Percentiles rank a stretch among this genome's conserved stretches.
These are phyloP conservation scores for Colletotrichum sidae DNA, from an alignment of 2,329 filamentous ascomycete species.

Conservation along the genomic window DNA sequence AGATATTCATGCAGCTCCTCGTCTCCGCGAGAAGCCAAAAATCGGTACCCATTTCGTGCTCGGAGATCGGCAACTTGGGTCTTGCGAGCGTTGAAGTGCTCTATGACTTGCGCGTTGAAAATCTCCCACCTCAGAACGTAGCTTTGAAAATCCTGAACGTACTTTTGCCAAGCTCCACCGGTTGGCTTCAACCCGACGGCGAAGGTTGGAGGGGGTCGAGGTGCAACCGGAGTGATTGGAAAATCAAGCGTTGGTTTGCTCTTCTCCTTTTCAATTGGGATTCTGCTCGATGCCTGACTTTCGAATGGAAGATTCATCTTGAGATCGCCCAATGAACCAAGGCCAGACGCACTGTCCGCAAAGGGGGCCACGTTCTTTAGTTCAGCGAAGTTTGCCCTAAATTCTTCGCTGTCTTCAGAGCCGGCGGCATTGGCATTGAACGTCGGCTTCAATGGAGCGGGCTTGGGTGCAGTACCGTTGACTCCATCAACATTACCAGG, in stretches of 20 bases:
- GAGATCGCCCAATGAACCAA: slow-evolving; percentile 67
- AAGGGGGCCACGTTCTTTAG: slow-evolving; percentile 69
- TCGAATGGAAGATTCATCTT: slow-evolving; percentile 68
- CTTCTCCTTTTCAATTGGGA: slow-evolving; percentile 50
- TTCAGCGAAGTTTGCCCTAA: slow-evolving; percentile 65
- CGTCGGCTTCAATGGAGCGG: slow-evolving; percentile 38
- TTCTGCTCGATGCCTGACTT: slow-evolving; percentile 59
- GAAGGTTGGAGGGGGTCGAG: slow-evolving; percentile 57
- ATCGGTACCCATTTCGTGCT: slow-evolving; percentile 56
- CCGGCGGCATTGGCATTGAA: slow-evolving; percentile 54
- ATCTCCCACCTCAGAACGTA: slow-evolving; percentile 62
- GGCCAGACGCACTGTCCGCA: slow-evolving; percentile 56
- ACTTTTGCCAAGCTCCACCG: slow-evolving; percentile 59
- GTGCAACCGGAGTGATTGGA: slow-evolving; percentile 62
- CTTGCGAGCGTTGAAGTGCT: slow-evolving; percentile 67
- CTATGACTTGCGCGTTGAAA: slow-evolving; percentile 61
- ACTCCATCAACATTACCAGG: slow-evolving; percentile 55
- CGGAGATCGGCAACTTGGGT: slow-evolving; percentile 53
- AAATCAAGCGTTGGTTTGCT: slow-evolving; percentile 54
- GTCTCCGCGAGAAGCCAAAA: slow-evolving; percentile 56
- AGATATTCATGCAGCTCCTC: slow-evolving; percentile 68
- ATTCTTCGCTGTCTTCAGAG: slow-evolving; percentile 68
- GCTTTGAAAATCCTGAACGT: slow-evolving; percentile 62
- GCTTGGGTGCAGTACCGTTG: slow-evolving; percentile 29
- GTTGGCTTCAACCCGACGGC: slow-evolving; percentile 58